These are phyloP conservation scores for Aspergillus tubingensis DNA, from an alignment of 2,329 filamentous ascomycete genomes.

Conservation along the genomic window DNA sequence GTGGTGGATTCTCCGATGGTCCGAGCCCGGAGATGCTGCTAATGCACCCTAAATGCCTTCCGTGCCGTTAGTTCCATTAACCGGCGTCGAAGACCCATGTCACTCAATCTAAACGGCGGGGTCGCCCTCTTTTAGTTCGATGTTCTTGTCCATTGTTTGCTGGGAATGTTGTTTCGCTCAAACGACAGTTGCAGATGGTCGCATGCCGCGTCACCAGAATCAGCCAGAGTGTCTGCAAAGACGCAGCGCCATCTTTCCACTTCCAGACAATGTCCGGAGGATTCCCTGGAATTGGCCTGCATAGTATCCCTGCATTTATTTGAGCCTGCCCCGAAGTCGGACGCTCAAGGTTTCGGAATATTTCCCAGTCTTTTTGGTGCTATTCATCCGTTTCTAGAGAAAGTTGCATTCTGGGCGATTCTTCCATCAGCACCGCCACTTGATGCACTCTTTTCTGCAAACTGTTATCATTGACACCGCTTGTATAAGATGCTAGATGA, in stretches of 20 bases:
- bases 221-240: neutral
- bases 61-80: neutral
- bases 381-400: no score
- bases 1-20: neutral
- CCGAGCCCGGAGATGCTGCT: neutral
- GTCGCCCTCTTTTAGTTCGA: neutral
- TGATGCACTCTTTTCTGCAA: neutral
- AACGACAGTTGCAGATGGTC: neutral
- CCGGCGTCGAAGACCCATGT: neutral
- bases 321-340: neutral
- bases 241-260: neutral
- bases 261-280: neutral
- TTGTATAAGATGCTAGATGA: slow-evolving; percentile 1
- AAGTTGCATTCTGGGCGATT: neutral
- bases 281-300: neutral
- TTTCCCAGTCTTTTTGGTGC: neutral
- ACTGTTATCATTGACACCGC: neutral
- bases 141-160: neutral
- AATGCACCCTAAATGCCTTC: neutral
- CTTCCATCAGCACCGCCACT: neutral
- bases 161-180: neutral
- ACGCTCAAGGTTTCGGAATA: no score
- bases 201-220: neutral
- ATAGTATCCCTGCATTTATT: neutral
- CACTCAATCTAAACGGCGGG: neutral